These are phyloP conservation scores for Stereum hirsutum DNA, from an alignment of 1,284 basidiomycete genomes.

Conservation along the genomic window DNA sequence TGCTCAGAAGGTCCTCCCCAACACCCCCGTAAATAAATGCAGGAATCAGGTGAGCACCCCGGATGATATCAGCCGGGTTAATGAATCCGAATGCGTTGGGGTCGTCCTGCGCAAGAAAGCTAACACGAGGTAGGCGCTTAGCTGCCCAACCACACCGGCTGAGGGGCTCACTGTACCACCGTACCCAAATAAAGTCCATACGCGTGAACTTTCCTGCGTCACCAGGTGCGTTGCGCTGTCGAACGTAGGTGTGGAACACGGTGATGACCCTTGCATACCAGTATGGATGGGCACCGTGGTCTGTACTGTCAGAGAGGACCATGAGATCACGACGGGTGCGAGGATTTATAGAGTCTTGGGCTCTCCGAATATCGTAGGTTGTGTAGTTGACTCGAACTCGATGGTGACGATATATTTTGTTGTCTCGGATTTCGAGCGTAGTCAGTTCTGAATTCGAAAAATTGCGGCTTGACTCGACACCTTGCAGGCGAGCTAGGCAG, in stretches of 20 bases:
- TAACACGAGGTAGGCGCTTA: neutral
- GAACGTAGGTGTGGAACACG: conserved; percentile 9
- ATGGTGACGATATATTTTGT: conserved; percentile 22
- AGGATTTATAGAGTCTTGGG: conserved; percentile 12
- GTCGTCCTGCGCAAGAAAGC: neutral
- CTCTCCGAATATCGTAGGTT: conserved; percentile 28
- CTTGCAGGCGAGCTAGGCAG: neutral
- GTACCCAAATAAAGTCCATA: conserved; percentile 1
- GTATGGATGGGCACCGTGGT: neutral
- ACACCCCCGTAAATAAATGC: neutral
- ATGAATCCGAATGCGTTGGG: neutral
- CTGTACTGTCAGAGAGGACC: conserved; percentile 1
- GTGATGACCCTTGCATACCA: conserved; percentile 8
- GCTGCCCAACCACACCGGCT: neutral
- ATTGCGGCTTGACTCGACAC: neutral
- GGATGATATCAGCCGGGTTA: neutral
- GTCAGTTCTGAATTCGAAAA: neutral
- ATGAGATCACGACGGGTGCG: conserved; percentile 2
- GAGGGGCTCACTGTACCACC: neutral
- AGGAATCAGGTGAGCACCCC: neutral
- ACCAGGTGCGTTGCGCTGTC: neutral
- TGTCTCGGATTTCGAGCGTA: conserved; percentile 15
- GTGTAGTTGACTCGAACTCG: conserved; percentile 30
- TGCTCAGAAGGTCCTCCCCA: conserved; percentile 10
- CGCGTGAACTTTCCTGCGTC: neutral